Conservation (phyloP, 768 basidiomycete genomes). For the Cystoderma amianthinum region DNA sequence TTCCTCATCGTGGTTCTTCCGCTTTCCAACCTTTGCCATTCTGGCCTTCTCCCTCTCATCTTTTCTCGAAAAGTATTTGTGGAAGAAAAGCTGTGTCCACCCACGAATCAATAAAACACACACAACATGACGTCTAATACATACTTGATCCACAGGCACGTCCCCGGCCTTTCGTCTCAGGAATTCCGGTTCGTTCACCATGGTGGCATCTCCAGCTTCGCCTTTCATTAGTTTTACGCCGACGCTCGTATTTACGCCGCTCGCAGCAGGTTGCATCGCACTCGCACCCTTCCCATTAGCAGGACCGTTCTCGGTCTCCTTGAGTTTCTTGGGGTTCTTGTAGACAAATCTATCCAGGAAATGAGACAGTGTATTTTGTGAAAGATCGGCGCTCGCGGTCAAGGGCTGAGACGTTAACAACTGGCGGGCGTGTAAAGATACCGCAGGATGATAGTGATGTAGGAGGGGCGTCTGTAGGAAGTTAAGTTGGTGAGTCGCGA, state of each 20-base stretch:
- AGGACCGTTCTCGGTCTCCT: conserved; percentile 19
- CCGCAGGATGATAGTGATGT: conserved; percentile 85
- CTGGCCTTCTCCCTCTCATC: conserved; percentile 45
- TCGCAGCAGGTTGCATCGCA: conserved; percentile 93
- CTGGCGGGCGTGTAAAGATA: conserved; percentile 81
- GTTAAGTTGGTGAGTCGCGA: too few relatives aligned
- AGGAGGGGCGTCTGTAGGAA: conserved; percentile 76
- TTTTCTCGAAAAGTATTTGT: conserved; percentile 81
- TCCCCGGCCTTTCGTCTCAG: conserved; percentile 62
- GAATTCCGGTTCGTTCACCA: conserved; percentile 74
- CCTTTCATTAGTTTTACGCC: conserved; percentile 71
- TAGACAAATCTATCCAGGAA: conserved; percentile 98
- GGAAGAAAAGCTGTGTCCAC: conserved; percentile 70
- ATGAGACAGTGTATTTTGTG: conserved; percentile 87
- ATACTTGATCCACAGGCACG: conserved; percentile 82
- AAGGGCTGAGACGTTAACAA: conserved; percentile 67
- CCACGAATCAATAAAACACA: neutral
- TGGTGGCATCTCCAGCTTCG: conserved; percentile 35
- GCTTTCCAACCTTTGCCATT: conserved; percentile 27
- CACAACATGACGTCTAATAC: conserved; percentile 11
- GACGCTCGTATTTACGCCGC: conserved; percentile 34
- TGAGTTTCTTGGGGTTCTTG: conserved; percentile 83
- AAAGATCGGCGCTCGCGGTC: conserved; percentile 81
- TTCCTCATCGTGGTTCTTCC: conserved; percentile 22
- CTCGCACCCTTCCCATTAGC: conserved; percentile 64